A percentile compares a stretch with the other conserved stretches of the same genome.
These are phyloP conservation scores for Ogataea hybrid DNA, from an alignment of 1,139 yeast genomes.

Conservation along the genomic window DNA sequence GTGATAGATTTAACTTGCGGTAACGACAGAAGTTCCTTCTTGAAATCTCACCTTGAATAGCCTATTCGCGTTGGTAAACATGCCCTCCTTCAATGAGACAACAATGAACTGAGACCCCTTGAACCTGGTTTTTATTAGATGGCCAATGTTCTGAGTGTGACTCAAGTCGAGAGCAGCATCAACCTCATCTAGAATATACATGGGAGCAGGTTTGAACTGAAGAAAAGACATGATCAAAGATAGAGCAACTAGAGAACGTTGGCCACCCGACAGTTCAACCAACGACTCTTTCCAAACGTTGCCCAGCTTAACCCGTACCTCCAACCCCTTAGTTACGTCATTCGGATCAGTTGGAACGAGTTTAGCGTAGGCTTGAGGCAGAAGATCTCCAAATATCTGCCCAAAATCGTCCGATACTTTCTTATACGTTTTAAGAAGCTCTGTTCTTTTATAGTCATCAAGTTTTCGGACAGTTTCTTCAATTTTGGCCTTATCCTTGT, in stretches of 20 bases:
- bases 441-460: conserved; percentile 82
- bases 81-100: conserved; percentile 94
- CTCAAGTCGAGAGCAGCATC: conserved; percentile 97
- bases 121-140: conserved; percentile 89
- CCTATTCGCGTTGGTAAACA: conserved; percentile 97
- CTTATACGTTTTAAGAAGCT: conserved; percentile 79
- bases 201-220: conserved; percentile 96
- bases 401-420: conserved; percentile 91
- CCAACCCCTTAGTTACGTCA: conserved; percentile 88
- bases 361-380: conserved; percentile 91
- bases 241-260: conserved; percentile 87
- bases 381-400: conserved; percentile 80
- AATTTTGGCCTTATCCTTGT: conserved; percentile 85
- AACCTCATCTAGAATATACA: conserved; percentile 96
- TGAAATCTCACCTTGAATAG: conserved; percentile 93
- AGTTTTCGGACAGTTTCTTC: conserved; percentile 84
- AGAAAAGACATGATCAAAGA: conserved; percentile 86
- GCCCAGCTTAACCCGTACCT: conserved; percentile 88
- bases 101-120: conserved; percentile 96
- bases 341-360: conserved; percentile 75
- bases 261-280: conserved; percentile 97
- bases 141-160: conserved; percentile 97
- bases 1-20: conserved; percentile 42
- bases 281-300: conserved; percentile 94
- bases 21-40: conserved; percentile 94